phyloP scores from a whole-genome alignment of 1,284 basidiomycete species.

The Takashimella tepidaria region DNA sequence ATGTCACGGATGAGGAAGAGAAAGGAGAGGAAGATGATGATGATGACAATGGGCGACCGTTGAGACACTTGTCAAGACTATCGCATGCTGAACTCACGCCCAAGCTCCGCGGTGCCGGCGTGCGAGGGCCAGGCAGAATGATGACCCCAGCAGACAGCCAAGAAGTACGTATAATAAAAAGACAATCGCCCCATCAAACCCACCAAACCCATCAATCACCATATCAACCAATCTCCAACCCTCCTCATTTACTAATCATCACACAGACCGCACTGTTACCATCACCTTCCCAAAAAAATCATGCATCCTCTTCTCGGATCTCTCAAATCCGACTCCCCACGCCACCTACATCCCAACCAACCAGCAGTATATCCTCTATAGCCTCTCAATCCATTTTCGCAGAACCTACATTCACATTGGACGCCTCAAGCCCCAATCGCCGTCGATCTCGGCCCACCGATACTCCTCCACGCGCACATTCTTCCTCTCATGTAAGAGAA shows the following conservation, averaged over 20 bases:
- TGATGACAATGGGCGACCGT: no score
- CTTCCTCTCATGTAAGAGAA: slow-evolving; percentile 1
- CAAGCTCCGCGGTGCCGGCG: neutral
- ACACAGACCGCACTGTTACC: no score
- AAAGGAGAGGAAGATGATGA: no score
- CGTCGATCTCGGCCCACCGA: slow-evolving; percentile 22
- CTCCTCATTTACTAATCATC: no score
- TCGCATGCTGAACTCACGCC: neutral
- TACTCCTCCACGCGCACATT: slow-evolving; percentile 22
- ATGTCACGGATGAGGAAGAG: neutral
- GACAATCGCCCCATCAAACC: neutral
- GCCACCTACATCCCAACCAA: slow-evolving; percentile 24
- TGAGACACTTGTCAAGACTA: neutral
- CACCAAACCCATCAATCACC: no score
- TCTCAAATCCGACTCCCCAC: slow-evolving; percentile 30
- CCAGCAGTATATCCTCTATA: no score
- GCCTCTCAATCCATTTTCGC: neutral
- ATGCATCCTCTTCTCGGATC: no score
- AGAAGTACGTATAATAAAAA: slow-evolving; percentile 24
- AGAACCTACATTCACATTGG: slow-evolving; percentile 3
- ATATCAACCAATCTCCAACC: no score
- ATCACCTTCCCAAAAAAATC: neutral
- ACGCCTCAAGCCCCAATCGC: neutral
- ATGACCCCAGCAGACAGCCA: slow-evolving; percentile 35
- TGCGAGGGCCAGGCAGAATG: slow-evolving; percentile 16